Percentiles rank a stretch among this genome's conserved stretches.
These are phyloP conservation scores for Phytopythium sindhum DNA, from an alignment of 352 stramenopile genomes.

Conservation along the genomic window DNA sequence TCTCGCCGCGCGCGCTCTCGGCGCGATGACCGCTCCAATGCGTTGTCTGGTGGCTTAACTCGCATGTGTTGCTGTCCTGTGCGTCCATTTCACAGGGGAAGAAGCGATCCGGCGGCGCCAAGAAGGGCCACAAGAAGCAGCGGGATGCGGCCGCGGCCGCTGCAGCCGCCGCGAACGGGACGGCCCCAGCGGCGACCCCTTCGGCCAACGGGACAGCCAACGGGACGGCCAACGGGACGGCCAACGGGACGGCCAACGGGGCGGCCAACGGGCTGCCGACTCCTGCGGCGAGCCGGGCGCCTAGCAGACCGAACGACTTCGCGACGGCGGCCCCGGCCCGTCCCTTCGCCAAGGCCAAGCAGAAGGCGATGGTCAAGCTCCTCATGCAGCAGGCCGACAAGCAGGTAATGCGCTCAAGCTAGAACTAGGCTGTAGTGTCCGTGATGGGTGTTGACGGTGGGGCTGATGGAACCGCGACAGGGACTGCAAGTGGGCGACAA, in stretches of 20 bases:
- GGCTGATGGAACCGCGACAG: conserved; percentile 9
- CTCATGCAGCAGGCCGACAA: conserved; percentile 61
- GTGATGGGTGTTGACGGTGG: neutral
- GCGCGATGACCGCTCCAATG: too few species aligned
- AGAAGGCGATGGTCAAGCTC: conserved; percentile 50
- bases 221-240: conserved; percentile 5
- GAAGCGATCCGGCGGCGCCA: conserved; percentile 34
- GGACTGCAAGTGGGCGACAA: conserved; percentile 75
- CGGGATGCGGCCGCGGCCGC: conserved; percentile 18
- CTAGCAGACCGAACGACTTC: conserved; percentile 2
- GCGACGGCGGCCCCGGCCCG: conserved; percentile 17
- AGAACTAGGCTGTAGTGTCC: neutral
- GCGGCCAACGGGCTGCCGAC: neutral
- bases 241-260: neutral
- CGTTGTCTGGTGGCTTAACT: neutral
- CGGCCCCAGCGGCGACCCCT: neutral
- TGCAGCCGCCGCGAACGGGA: conserved; percentile 2
- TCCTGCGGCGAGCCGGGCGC: neutral
- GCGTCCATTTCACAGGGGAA: conserved; percentile 16
- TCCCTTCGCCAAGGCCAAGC: conserved; percentile 32
- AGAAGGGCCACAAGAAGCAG: conserved; percentile 59
- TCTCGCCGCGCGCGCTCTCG: too few species aligned
- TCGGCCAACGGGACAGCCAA: conserved; percentile 7
- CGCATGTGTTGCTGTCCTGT: neutral
- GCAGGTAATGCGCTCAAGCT: conserved; percentile 17